These are phyloP conservation scores for Russula olivacea DNA, from an alignment of 768 basidiomycete species.

Conservation along the genomic window DNA sequence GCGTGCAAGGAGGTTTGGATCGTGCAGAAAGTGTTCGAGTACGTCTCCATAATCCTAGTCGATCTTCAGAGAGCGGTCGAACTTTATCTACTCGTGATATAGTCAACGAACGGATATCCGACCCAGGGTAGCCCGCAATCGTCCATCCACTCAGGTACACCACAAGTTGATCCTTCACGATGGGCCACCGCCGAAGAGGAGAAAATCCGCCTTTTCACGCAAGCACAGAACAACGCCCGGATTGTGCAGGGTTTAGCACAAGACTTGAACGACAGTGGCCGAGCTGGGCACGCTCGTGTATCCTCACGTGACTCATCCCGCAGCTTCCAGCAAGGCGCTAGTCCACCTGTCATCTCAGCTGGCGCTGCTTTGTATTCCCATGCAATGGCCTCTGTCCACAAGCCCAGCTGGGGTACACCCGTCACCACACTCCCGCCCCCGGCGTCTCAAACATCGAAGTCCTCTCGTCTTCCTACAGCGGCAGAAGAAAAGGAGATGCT, in stretches of 20 bases:
- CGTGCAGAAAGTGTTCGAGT: slow-evolving; percentile 30
- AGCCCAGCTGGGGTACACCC: slow-evolving; percentile 12
- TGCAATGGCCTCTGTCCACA: slow-evolving; percentile 40
- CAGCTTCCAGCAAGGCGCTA: slow-evolving; percentile 22
- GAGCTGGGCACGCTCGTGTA: slow-evolving; percentile 18
- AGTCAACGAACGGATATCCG: slow-evolving; percentile 16
- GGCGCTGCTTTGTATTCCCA: slow-evolving; percentile 43
- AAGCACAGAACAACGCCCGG: slow-evolving; percentile 61
- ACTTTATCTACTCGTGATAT: neutral
- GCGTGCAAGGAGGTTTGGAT: slow-evolving; percentile 34
- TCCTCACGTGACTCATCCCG: slow-evolving; percentile 18
- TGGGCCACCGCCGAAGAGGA: slow-evolving; percentile 76
- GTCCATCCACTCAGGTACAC: slow-evolving; percentile 23
- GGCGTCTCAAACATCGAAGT: slow-evolving; percentile 2
- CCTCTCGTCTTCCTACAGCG: slow-evolving; percentile 20
- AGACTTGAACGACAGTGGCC: slow-evolving; percentile 26
- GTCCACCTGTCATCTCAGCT: slow-evolving; percentile 31
- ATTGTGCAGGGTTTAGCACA: slow-evolving; percentile 45
- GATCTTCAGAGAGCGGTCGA: neutral
- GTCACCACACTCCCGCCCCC: slow-evolving; percentile 18
- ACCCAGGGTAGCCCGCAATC: slow-evolving; percentile 23
- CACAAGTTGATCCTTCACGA: slow-evolving; percentile 20
- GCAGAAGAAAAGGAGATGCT: slow-evolving; percentile 32
- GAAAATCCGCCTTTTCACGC: slow-evolving; percentile 61
- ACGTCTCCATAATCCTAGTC: slow-evolving; percentile 9